Evolutionary conservation across 495 filamentous ascomycete species (phyloP), one percentile per base, ranked within the genome.

Genomic region (Chaetomium fimeti): DNA sequence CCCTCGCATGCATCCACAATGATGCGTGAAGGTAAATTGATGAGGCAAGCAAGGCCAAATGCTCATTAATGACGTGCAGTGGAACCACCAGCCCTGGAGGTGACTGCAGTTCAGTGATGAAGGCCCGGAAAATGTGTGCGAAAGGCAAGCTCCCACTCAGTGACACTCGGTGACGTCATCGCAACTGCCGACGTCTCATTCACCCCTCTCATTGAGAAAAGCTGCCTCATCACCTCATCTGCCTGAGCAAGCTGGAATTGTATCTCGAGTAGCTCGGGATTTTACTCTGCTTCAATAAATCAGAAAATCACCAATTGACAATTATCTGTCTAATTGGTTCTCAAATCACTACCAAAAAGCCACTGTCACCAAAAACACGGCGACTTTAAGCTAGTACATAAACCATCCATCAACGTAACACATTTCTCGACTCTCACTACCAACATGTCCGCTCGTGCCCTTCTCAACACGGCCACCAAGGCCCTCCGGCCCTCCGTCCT

Each of bases 361-460:
- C 48, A 40, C 43, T 8, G 36, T 27, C 27, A 22, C n/a, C 16
- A 63, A 24, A 29, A 42, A 42, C 32, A 24, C 54, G 27, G 18
- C 25, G n/a, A 22, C 54, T n/a, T 5, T 3, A 20, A 59, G 13
- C 20, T 16, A n/a, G n/a, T n/a, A 22, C 25, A 48, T 42, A 47
- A 16, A 18, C 55, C 12, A 27, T 15, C 7, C 47, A 53, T 5
- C 57, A 45, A 47, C 49, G n/a, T n/a, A 54, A 48, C 45, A n/a
- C 29, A 32, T 9, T 9, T 36, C 32, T 36, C 32, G 8, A 5
- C 32, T 1, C 1, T 11, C 12, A 9, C 32, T 9, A 36, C 12
- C 32, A 36, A 11, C 32, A 65, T 65, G 63, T 56, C 59, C 13
- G 47, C 57, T 38, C 63, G 63, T 40, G 48, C 49, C 16, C 49